These are phyloP conservation scores for Hypoxylon perforatum DNA, from an alignment of 495 filamentous ascomycete genomes.

Conservation along the genomic window DNA sequence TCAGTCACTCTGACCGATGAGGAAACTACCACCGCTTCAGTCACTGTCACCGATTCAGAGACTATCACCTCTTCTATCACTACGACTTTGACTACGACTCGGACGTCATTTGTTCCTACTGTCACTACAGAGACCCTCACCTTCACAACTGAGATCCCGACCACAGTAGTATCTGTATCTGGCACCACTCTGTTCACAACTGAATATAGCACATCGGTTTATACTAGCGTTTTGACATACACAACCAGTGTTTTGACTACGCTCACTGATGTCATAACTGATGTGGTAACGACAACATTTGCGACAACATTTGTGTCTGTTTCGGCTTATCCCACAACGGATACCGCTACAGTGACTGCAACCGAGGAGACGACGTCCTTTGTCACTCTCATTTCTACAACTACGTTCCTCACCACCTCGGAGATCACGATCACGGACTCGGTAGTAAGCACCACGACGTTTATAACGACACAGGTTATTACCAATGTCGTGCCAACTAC, in stretches of 20 bases:
- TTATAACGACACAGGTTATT: conserved; percentile 45
- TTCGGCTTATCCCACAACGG: conserved; percentile 37
- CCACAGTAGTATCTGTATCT: conserved; percentile 46
- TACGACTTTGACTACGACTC: conserved; percentile 44
- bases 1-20: conserved; percentile 6
- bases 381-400: conserved; percentile 41
- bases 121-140: conserved; percentile 40
- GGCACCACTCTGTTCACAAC: conserved; percentile 40
- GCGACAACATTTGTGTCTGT: conserved; percentile 38
- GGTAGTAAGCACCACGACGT: conserved; percentile 44
- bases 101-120: conserved; percentile 43
- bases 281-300: conserved; percentile 41
- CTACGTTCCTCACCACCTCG: conserved; percentile 42
- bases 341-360: conserved; percentile 38
- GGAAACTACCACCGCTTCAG: conserved; percentile 21
- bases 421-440: conserved; percentile 46
- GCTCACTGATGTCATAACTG: conserved; percentile 41
- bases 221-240: conserved; percentile 34
- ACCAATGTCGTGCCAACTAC: conserved; percentile 43
- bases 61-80: conserved; percentile 12
- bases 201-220: conserved; percentile 41
- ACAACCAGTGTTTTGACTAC: conserved; percentile 40
- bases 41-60: conserved; percentile 7
- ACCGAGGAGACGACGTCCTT: conserved; percentile 42
- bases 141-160: conserved; percentile 41